Percentiles rank a stretch among this genome's conserved stretches.
phyloP scores from a whole-genome alignment of 2,329 filamentous ascomycete species.

The Akanthomyces dipterigenus region DNA sequence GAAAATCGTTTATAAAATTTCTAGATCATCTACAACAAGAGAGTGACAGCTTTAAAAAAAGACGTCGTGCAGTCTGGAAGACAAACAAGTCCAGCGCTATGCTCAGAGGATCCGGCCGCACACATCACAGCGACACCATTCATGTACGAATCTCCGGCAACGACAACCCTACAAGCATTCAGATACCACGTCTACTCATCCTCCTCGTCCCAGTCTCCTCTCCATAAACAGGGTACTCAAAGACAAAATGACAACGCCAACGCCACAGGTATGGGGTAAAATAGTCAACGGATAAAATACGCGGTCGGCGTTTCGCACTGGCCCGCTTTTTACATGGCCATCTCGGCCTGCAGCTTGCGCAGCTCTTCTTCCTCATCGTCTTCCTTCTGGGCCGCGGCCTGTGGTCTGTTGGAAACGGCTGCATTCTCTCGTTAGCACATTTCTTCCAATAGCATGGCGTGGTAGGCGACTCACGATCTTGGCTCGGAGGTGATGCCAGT shows the following conservation, averaged over 20 bases:
- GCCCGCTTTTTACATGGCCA: constrained; percentile 72
- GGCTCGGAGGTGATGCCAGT: constrained; percentile 67
- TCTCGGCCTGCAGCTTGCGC: constrained; percentile 87
- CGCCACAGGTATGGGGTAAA: constrained; percentile 1
- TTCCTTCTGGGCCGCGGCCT: constrained; percentile 44
- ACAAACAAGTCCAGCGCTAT: not conserved
- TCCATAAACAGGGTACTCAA: constrained; percentile 11
- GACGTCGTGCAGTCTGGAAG: not conserved
- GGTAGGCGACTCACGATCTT: constrained; percentile 58
- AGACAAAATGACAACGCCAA: constrained; percentile 16
- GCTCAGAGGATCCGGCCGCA: not conserved
- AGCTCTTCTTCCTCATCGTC: constrained; percentile 96
- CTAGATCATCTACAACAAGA: constrained; percentile 7
- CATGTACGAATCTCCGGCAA: not conserved
- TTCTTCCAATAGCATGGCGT: not conserved
- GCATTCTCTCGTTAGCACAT: not conserved
- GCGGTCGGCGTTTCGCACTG: not conserved
- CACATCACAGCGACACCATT: not conserved
- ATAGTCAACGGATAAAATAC: constrained; percentile 8
- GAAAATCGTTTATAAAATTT: not conserved
- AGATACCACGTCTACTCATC: not conserved
- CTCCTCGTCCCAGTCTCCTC: not conserved
- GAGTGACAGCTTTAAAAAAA: not conserved
- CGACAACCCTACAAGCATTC: not conserved
- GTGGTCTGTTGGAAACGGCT: constrained; percentile 23